A percentile compares a stretch with the other conserved stretches of the same genome.
Conservation (phyloP, 495 filamentous ascomycete species). For the Tuber umbilicatum region DNA sequence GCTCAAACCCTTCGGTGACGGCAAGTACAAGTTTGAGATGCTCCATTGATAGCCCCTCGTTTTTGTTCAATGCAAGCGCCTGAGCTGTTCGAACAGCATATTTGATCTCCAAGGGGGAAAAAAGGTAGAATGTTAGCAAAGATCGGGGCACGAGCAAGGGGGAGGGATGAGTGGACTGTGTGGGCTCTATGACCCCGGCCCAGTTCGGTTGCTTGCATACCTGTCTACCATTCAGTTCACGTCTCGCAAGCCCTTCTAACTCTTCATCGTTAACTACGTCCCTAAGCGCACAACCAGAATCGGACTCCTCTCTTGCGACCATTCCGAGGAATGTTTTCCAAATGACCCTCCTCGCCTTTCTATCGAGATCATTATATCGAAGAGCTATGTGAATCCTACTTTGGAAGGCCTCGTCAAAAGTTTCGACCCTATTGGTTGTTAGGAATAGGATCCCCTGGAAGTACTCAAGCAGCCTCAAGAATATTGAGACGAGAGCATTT, state of each 20-base stretch:
- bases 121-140: slow-evolving; percentile 15
- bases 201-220: slow-evolving; percentile 12
- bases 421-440: slow-evolving; percentile 48
- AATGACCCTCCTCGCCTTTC: slow-evolving; percentile 34
- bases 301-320: slow-evolving; percentile 31
- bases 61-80: slow-evolving; percentile 60
- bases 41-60: slow-evolving; percentile 53
- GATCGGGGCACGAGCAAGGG: not conserved
- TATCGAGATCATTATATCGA: slow-evolving; percentile 41
- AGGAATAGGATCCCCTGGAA: slow-evolving; percentile 49
- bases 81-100: slow-evolving; percentile 66
- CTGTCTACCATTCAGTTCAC: slow-evolving; percentile 39
- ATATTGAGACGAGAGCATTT: slow-evolving; percentile 72
- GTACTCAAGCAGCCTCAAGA: slow-evolving; percentile 58
- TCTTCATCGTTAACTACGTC: slow-evolving; percentile 34
- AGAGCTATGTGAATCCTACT: slow-evolving; percentile 50
- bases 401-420: slow-evolving; percentile 50
- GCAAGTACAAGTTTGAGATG: slow-evolving; percentile 62
- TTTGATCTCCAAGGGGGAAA: slow-evolving; percentile 54
- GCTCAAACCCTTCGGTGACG: slow-evolving; percentile 61
- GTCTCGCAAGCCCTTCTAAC: slow-evolving; percentile 28
- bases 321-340: slow-evolving; percentile 43
- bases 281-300: slow-evolving; percentile 31
- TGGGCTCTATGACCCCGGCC: not conserved
- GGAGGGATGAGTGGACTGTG: not conserved